These are phyloP conservation scores for Aspergillus homomorphus DNA, from an alignment of 495 filamentous ascomycete species.

Conservation along the genomic window DNA sequence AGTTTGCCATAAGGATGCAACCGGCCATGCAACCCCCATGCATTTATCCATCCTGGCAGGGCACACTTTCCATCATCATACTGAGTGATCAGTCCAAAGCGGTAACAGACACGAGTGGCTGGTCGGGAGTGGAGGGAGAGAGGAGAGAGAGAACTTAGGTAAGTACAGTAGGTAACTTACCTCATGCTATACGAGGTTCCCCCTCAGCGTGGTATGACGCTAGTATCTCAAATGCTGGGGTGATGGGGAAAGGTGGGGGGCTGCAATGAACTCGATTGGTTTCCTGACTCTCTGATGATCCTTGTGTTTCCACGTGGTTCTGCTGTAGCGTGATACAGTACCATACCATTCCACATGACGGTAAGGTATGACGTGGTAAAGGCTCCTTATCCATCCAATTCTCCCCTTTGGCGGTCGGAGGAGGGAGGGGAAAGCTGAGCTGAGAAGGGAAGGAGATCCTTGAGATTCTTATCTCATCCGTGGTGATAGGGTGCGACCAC, in stretches of 20 bases:
- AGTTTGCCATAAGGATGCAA: neutral
- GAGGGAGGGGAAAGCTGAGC: neutral
- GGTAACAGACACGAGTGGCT: slow-evolving; percentile 5
- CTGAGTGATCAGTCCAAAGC: neutral
- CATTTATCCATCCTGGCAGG: neutral
- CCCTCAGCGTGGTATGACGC: slow-evolving; percentile 7
- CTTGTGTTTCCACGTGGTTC: slow-evolving; percentile 24
- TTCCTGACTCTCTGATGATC: slow-evolving; percentile 7
- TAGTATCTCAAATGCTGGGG: slow-evolving; percentile 22
- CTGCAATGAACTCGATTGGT: slow-evolving; percentile 19
- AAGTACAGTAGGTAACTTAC: neutral
- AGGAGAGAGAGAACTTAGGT: neutral
- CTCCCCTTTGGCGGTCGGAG: neutral
- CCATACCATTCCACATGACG: neutral
- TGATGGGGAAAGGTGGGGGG: slow-evolving; percentile 12
- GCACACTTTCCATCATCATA: neutral
- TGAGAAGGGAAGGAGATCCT: neutral
- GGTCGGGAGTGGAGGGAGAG: too few relatives aligned
- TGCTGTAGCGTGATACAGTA: slow-evolving; percentile 13
- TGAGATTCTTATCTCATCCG: neutral
- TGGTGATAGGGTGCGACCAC: too few relatives aligned
- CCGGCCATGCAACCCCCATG: neutral
- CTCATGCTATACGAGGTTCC: neutral
- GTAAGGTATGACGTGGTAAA: neutral
- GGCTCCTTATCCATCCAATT: neutral